phyloP scores from a whole-genome alignment of 345 rosid genomes.

The Erucastrum elatum region DNA sequence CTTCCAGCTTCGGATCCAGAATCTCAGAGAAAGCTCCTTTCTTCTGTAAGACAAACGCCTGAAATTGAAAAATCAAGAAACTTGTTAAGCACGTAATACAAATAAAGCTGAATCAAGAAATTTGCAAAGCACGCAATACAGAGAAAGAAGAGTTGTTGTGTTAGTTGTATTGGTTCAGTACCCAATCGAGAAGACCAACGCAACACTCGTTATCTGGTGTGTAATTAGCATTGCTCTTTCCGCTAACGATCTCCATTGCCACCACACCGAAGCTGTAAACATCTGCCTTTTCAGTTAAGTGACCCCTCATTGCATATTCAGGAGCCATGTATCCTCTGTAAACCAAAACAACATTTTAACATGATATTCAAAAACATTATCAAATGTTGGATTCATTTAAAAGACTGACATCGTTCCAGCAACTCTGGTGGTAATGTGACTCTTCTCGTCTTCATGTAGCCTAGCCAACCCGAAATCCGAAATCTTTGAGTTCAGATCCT shows the following conservation, averaged over 20 bases:
- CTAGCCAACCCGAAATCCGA: conserved; percentile 62
- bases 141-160: neutral
- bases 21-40: conserved; percentile 38
- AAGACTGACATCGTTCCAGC: conserved; percentile 59
- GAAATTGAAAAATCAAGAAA: conserved; percentile 7
- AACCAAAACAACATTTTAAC: neutral
- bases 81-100: neutral
- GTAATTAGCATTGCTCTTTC: conserved; percentile 40
- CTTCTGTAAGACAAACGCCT: conserved; percentile 49
- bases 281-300: conserved; percentile 54
- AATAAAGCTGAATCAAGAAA: conserved; percentile 10
- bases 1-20: conserved; percentile 46
- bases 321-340: conserved; percentile 63
- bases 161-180: conserved; percentile 23
- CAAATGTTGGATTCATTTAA: neutral
- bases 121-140: neutral
- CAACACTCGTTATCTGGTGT: conserved; percentile 36
- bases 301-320: conserved; percentile 57
- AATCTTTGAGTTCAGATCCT: conserved; percentile 52
- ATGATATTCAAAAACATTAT: neutral
- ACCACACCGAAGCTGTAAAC: conserved; percentile 60
- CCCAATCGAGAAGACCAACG: conserved; percentile 56
- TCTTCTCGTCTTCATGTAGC: conserved; percentile 50
- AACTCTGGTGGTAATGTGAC: conserved; percentile 52
- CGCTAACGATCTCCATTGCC: conserved; percentile 51